These are phyloP conservation scores for Haemoproteus tartakovskyi DNA, from an alignment of 169 alveolate species.

Conservation along the genomic window DNA sequence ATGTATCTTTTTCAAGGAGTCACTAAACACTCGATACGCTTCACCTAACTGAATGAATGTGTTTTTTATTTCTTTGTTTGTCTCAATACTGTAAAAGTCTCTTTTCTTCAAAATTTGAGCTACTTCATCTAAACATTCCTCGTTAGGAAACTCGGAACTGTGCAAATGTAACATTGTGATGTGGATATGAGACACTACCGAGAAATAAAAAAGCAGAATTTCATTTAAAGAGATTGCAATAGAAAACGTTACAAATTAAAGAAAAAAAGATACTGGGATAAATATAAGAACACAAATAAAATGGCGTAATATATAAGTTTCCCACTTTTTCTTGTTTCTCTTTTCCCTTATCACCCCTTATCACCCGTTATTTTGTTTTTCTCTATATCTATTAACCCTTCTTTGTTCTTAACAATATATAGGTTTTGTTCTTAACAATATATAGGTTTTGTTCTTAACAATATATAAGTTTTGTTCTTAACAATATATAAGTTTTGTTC, in stretches of 20 bases:
- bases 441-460: too few species aligned
- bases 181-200: background rate
- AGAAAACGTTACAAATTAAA: too few species aligned
- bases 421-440: too few species aligned
- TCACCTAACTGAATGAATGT: conserved; percentile 19
- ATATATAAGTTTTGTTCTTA: too few species aligned
- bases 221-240: background rate
- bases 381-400: too few species aligned
- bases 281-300: background rate
- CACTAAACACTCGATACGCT: conserved; percentile 24
- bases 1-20: conserved; percentile 44
- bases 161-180: conserved; percentile 53
- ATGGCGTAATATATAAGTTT: background rate
- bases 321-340: background rate
- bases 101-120: conserved; percentile 18
- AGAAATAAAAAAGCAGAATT: background rate
- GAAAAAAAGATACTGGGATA: too few species aligned
- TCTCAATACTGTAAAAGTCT: conserved; percentile 41
- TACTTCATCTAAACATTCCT: conserved; percentile 38
- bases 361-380: too few species aligned
- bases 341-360: background rate
- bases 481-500: too few species aligned
- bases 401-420: too few species aligned
- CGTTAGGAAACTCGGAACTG: conserved; percentile 26
- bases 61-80: conserved; percentile 35